A percentile compares a stretch with the other conserved stretches of the same genome.
These are phyloP conservation scores for Aegle marmelos DNA, from an alignment of 345 rosid genomes.

Conservation along the genomic window DNA sequence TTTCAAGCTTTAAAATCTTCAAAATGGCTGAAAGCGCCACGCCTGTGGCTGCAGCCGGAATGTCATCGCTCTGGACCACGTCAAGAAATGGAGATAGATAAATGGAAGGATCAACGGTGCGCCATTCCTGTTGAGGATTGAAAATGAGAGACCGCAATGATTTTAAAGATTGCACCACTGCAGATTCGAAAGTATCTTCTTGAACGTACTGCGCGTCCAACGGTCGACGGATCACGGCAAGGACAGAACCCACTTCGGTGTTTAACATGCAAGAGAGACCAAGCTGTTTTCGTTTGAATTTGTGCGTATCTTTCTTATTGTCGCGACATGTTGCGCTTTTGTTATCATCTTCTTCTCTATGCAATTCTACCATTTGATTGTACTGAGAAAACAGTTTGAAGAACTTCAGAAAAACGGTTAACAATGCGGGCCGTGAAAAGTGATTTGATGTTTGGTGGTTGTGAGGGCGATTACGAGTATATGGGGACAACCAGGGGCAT, in stretches of 20 bases:
- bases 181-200: conserved; percentile 52
- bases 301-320: conserved; percentile 23
- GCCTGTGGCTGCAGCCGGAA: conserved; percentile 73
- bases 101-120: conserved; percentile 66
- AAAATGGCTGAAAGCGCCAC: conserved; percentile 60
- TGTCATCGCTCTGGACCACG: conserved; percentile 70
- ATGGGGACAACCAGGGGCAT: not conserved
- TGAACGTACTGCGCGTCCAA: conserved; percentile 38
- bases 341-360: conserved; percentile 21
- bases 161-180: conserved; percentile 60
- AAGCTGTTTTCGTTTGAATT: conserved; percentile 48
- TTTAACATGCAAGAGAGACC: conserved; percentile 88
- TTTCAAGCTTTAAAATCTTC: conserved; percentile 59
- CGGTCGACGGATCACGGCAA: conserved; percentile 77
- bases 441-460: not conserved
- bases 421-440: not conserved
- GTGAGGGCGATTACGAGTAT: not conserved
- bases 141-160: conserved; percentile 75
- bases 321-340: conserved; percentile 7
- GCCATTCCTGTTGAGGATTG: conserved; percentile 93
- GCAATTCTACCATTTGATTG: not conserved
- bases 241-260: conserved; percentile 86
- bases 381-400: not conserved
- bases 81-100: conserved; percentile 84
- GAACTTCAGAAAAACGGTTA: conserved; percentile 14